Conservation (phyloP, 805 yeast species). For the Ogataea nitratoaversa region DNA sequence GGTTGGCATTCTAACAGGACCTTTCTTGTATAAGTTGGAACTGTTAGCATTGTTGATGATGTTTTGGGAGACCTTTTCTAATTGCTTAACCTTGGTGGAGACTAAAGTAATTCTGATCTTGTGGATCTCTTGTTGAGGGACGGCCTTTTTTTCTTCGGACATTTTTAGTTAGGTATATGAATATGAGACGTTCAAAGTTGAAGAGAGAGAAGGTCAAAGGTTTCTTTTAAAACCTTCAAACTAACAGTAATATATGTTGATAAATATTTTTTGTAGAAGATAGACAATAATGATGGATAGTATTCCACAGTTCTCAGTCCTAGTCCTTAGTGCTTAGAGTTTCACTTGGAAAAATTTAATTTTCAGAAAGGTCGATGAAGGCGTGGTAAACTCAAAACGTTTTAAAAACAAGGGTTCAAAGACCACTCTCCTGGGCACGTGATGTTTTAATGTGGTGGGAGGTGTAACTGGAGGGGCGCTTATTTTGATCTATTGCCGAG, state of each 20-base stretch:
- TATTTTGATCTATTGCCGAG: too few relatives aligned
- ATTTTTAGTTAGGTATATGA: constrained; percentile 37
- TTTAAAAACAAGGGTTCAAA: background rate
- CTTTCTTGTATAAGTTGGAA: constrained; percentile 85
- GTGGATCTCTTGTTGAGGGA: constrained; percentile 78
- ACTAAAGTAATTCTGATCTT: constrained; percentile 99
- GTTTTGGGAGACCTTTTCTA: constrained; percentile 93
- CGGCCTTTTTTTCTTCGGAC: constrained; percentile 86
- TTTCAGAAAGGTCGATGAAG: background rate
- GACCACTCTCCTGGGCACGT: background rate
- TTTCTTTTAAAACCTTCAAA: background rate
- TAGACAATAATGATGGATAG: too few relatives aligned
- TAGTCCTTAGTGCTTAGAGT: too few relatives aligned
- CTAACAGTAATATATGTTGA: background rate
- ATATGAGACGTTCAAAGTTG: constrained; percentile 35
- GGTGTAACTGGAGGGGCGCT: too few relatives aligned
- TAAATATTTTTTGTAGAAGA: too few relatives aligned
- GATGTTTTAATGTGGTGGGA: background rate
- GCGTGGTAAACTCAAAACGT: background rate
- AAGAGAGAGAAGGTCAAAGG: constrained; percentile 3
- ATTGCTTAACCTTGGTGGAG: constrained; percentile 97
- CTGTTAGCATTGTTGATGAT: constrained; percentile 83
- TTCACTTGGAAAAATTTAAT: too few relatives aligned
- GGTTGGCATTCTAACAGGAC: constrained; percentile 99
- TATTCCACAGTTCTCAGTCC: too few relatives aligned